A percentile compares a stretch with the other conserved stretches of the same genome.
phyloP scores from a whole-genome alignment of 1,139 yeast species.

The Taphrina pruni region DNA sequence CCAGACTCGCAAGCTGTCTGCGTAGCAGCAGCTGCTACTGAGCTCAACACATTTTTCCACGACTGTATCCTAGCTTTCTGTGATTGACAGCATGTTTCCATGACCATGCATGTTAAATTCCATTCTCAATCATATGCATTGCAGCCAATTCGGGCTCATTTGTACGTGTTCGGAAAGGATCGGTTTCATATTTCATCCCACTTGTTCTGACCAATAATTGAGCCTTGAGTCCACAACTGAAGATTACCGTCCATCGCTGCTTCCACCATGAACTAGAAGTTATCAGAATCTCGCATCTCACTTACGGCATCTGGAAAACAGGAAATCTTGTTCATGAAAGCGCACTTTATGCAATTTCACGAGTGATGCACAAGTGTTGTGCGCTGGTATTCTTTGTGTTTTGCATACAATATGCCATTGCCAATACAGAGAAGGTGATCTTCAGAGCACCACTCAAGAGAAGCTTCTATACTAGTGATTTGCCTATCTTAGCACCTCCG shows the following conservation, averaged over 20 bases:
- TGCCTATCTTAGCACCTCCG: conserved; percentile 12
- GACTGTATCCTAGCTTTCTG: too few relatives aligned
- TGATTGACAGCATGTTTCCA: too few relatives aligned
- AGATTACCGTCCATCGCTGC: background rate
- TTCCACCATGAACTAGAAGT: conserved; percentile 4
- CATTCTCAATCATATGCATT: too few relatives aligned
- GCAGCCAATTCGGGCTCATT: background rate
- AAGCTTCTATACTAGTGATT: background rate
- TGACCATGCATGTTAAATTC: too few relatives aligned
- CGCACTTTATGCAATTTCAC: background rate
- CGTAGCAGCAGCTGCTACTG: too few relatives aligned
- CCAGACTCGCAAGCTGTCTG: too few relatives aligned
- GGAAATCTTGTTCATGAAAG: background rate
- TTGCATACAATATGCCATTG: background rate
- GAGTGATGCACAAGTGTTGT: background rate
- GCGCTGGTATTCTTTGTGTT: conserved; percentile 1
- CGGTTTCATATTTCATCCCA: conserved; percentile 9
- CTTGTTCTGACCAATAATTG: conserved; percentile 1
- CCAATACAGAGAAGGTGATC: conserved; percentile 31
- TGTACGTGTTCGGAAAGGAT: background rate
- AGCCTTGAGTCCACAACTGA: background rate
- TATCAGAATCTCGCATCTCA: background rate
- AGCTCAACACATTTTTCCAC: too few relatives aligned
- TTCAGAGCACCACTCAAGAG: conserved; percentile 21
- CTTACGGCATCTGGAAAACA: background rate